phyloP scores from a whole-genome alignment of 352 stramenopile species.

The Halophytophthora batemanensis region DNA sequence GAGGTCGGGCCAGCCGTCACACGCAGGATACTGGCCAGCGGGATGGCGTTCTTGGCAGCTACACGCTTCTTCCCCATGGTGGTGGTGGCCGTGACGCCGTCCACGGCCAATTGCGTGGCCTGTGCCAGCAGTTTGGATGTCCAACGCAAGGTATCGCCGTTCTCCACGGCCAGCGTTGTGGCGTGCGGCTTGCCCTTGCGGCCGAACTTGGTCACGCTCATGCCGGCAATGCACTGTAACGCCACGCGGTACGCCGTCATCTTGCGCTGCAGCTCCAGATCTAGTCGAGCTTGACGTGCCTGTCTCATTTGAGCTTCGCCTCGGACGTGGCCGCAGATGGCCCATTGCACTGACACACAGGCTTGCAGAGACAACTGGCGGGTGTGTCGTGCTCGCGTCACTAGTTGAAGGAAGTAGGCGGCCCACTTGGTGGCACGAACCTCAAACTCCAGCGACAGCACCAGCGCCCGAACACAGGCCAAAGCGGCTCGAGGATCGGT shows the following conservation, averaged over 20 bases:
- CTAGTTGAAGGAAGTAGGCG: constrained; percentile 67
- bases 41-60: constrained; percentile 59
- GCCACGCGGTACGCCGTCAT: constrained; percentile 85
- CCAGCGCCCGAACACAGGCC: constrained; percentile 31
- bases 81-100: constrained; percentile 28
- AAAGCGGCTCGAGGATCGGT: constrained; percentile 21
- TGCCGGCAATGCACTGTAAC: constrained; percentile 73
- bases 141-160: constrained; percentile 76
- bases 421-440: constrained; percentile 80
- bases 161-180: constrained; percentile 74
- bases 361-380: constrained; percentile 27
- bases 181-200: constrained; percentile 76
- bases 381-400: constrained; percentile 30
- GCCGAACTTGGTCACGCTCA: constrained; percentile 73
- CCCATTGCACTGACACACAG: constrained; percentile 59
- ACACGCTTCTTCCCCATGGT: constrained; percentile 45
- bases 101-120: constrained; percentile 27
- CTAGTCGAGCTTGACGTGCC: constrained; percentile 38
- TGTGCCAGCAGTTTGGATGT: constrained; percentile 65
- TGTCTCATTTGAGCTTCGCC: constrained; percentile 40
- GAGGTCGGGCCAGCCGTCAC: constrained; percentile 56
- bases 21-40: constrained; percentile 51
- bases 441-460: constrained; percentile 63
- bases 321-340: constrained; percentile 53
- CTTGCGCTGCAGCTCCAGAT: constrained; percentile 64